Base-by-base conservation (phyloP, 768 basidiomycete species). In the Naganishia randhawae region DNA sequence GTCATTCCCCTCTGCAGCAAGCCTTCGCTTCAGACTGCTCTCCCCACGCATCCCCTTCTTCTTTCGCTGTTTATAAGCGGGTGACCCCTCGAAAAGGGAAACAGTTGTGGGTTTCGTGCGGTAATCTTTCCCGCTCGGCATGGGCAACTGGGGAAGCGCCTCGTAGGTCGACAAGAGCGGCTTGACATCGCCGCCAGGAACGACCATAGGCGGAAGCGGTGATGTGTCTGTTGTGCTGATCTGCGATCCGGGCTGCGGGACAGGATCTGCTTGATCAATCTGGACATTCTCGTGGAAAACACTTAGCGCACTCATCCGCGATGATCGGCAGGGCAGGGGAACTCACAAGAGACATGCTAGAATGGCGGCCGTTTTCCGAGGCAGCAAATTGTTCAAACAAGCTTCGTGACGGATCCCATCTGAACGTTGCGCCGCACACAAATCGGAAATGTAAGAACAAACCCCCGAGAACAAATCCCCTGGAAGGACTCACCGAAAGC, bases 361-460 rank as follows among this genome's bases (percentile, higher is more conserved):
- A 25, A 39, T 29, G 5, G 50, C 53, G 16, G 9, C 54, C 54
- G 3, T 32, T 17, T 51, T 70, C 64, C 25, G 75, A 63, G 2
- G 75, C 75, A 45, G 84, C 86, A 80, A 94, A 94, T 75, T 96
- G 92, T 73, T 96, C 92, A 77, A 89, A 95, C 25, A 96, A 84
- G 69, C 87, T 88, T 71, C 88, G 84, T 73, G 88, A 89, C 14
- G 89, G 85, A 76, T 96, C 92, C 80, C 93, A 96, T 37, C 80
- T 80, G n/a, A n/a, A n/a, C n/a, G n/a, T n/a, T n/a, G n/a, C n/a
- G 63, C 2, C 19, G 37, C 2, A 54, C 17, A 63, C n/a, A 31
- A 52, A 22, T 2, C 50, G 22, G 8, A 17, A 41, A 48, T 3
- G 14, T 22, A 13, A 19, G n/a, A 7, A 62, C 16, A 48, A 37